phyloP scores from a whole-genome alignment of 2,329 filamentous ascomycete species.

The Alternaria burnsii region DNA sequence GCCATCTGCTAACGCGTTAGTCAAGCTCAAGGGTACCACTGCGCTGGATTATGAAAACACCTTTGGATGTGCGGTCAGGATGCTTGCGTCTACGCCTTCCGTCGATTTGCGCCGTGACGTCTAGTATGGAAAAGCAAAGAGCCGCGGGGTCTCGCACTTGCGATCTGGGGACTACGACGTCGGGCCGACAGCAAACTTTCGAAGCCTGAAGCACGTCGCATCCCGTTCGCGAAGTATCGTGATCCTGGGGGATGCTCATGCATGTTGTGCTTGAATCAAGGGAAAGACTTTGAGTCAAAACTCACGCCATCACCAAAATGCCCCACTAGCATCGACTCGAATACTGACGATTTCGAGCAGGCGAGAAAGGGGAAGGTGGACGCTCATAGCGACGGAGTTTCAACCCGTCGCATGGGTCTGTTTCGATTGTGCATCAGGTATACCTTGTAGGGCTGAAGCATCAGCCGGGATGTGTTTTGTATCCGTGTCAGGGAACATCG shows the following conservation, averaged over 20 bases:
- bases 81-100: background rate
- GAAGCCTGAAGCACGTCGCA: background rate
- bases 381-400: background rate
- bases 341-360: background rate
- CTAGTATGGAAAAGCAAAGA: background rate
- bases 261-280: constrained; percentile 3
- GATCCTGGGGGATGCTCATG: background rate
- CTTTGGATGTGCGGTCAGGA: constrained; percentile 1
- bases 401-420: constrained; percentile 1
- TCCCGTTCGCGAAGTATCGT: background rate
- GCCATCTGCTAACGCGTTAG: background rate
- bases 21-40: background rate
- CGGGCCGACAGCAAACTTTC: constrained; percentile 2
- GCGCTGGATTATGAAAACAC: background rate
- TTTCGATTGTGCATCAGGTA: constrained; percentile 12
- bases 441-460: constrained; percentile 12
- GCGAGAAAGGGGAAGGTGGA: background rate
- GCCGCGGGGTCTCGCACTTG: background rate
- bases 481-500: background rate
- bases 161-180: background rate
- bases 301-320: background rate
- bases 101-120: background rate
- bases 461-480: background rate
- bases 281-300: background rate
- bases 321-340: constrained; percentile 3